These are phyloP conservation scores for Cyathus striatus DNA, from an alignment of 768 basidiomycete genomes.

Conservation along the genomic window DNA sequence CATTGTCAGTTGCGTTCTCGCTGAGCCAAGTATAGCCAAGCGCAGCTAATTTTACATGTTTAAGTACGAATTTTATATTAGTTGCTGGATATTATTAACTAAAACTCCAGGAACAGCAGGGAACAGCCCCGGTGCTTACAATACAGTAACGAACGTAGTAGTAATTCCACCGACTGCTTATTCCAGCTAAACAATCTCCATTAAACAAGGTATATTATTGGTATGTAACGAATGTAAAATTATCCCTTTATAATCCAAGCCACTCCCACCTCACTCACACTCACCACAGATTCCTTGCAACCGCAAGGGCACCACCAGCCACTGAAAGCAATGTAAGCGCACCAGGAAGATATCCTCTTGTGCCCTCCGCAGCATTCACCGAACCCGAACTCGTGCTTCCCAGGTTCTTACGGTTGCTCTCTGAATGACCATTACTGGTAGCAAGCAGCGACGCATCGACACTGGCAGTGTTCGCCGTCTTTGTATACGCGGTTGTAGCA, in stretches of 20 bases:
- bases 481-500: conserved; percentile 47
- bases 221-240: background rate
- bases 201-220: background rate
- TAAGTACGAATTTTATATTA: conserved; percentile 4
- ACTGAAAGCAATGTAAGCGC: background rate
- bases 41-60: too few species aligned
- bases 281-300: background rate
- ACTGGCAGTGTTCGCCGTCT: conserved; percentile 44
- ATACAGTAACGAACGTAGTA: background rate
- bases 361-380: background rate
- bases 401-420: conserved; percentile 17
- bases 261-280: background rate
- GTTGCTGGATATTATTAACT: conserved; percentile 6
- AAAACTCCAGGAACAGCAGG: background rate
- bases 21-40: too few species aligned
- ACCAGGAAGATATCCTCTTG: background rate
- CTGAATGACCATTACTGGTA: conserved; percentile 56
- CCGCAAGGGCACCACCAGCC: background rate
- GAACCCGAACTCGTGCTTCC: conserved; percentile 26
- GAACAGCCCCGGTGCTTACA: background rate
- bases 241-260: background rate
- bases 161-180: background rate
- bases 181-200: background rate
- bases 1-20: too few species aligned
- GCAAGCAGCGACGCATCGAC: conserved; percentile 50